A percentile compares a stretch with the other conserved stretches of the same genome.
Evolutionary conservation across 805 yeast genomes (phyloP).

Genomic region (Candida tammaniensis): DNA sequence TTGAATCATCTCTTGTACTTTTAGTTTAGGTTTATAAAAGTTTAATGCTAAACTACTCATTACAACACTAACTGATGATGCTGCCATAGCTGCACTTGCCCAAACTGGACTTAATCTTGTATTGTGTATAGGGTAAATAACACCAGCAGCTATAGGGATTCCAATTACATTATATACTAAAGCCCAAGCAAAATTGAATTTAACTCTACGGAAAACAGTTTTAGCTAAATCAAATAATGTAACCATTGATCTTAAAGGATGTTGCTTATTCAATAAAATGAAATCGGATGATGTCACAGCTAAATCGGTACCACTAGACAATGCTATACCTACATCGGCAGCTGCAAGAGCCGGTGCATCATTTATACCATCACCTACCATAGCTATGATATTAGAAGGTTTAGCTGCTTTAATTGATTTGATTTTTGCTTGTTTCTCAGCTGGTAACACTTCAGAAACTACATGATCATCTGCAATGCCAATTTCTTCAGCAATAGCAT

Average conservation of each 20-base stretch:
- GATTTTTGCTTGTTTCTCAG: slow-evolving; percentile 63
- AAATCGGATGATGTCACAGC: slow-evolving; percentile 76
- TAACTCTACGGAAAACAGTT: slow-evolving; percentile 50
- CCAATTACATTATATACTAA: slow-evolving; percentile 55
- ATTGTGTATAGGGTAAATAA: slow-evolving; percentile 52
- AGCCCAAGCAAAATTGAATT: slow-evolving; percentile 61
- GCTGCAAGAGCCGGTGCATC: slow-evolving; percentile 78
- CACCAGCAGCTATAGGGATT: slow-evolving; percentile 67
- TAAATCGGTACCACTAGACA: slow-evolving; percentile 73
- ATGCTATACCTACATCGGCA: slow-evolving; percentile 76
- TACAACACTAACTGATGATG: slow-evolving; percentile 56
- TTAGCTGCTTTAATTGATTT: slow-evolving; percentile 46
- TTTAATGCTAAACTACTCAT: slow-evolving; percentile 52
- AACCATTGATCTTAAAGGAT: slow-evolving; percentile 51
- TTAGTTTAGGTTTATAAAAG: slow-evolving; percentile 42
- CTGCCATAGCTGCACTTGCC: slow-evolving; percentile 69
- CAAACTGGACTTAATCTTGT: slow-evolving; percentile 60
- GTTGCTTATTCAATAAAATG: slow-evolving; percentile 54
- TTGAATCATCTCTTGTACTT: slow-evolving; percentile 12
- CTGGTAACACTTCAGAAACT: slow-evolving; percentile 70
- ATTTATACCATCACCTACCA: slow-evolving; percentile 84
- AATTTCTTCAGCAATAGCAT: slow-evolving; percentile 60
- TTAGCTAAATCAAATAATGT: slow-evolving; percentile 52
- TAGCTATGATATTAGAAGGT: slow-evolving; percentile 48
- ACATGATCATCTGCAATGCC: slow-evolving; percentile 52